Conservation (phyloP, 129 eudicot species). For the Sambucus nigra region DNA sequence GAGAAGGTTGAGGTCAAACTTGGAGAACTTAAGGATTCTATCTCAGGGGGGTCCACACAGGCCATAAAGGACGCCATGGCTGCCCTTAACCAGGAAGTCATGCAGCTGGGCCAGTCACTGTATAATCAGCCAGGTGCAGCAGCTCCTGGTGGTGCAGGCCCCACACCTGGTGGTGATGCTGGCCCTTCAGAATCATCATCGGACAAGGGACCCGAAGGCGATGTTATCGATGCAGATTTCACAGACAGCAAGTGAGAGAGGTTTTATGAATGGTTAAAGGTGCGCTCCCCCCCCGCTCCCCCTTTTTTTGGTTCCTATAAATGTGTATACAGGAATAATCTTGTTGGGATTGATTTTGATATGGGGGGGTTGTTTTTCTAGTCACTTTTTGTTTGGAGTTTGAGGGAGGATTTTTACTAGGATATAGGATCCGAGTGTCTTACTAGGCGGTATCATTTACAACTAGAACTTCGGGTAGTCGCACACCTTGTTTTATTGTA, state of each 20-base stretch:
- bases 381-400: no score
- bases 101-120: constrained; percentile 94
- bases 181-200: constrained; percentile 21
- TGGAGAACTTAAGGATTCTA: constrained; percentile 64
- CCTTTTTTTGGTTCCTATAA: not conserved
- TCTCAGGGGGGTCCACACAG: constrained; percentile 80
- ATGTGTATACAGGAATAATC: constrained; percentile 5
- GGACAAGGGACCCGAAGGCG: constrained; percentile 86
- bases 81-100: constrained; percentile 95
- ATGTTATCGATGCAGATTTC: constrained; percentile 98
- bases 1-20: constrained; percentile 88
- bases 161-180: constrained; percentile 31
- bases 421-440: not conserved
- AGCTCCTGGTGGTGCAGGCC: constrained; percentile 45
- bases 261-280: not conserved
- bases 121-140: constrained; percentile 73
- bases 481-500: not conserved
- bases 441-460: not conserved
- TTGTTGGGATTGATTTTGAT: not conserved
- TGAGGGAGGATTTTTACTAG: not conserved
- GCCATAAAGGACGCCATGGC: constrained; percentile 90
- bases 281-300: not conserved
- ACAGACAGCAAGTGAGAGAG: constrained; percentile 66
- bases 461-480: not conserved
- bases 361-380: constrained; percentile 1